Conservation (phyloP, 768 basidiomycete species). For the Mycena galericulata region DNA sequence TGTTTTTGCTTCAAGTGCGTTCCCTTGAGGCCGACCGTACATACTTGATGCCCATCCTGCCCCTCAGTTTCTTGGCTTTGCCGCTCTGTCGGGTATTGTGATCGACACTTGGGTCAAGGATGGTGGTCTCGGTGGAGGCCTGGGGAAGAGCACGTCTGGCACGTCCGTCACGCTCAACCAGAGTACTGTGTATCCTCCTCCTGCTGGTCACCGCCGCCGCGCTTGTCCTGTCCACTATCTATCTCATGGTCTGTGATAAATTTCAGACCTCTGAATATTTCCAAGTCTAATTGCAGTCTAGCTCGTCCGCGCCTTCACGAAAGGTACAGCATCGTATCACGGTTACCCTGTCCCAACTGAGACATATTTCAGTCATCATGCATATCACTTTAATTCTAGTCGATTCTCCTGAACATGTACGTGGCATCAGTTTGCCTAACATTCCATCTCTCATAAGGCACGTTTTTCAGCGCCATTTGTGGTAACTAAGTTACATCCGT, state of each 20-base stretch:
- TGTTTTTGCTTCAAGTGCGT: slow-evolving; percentile 78
- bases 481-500: slow-evolving; percentile 22
- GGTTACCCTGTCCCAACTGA: too few relatives aligned
- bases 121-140: slow-evolving; percentile 79
- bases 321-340: slow-evolving; percentile 27
- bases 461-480: slow-evolving; percentile 68
- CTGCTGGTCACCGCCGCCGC: slow-evolving; percentile 79
- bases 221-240: slow-evolving; percentile 71
- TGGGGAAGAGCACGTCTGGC: slow-evolving; percentile 68
- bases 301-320: slow-evolving; percentile 79
- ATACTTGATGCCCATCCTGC: neutral
- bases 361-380: slow-evolving; percentile 62
- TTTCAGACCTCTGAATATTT: too few relatives aligned
- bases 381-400: slow-evolving; percentile 78
- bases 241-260: slow-evolving; percentile 56
- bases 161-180: slow-evolving; percentile 73
- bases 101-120: slow-evolving; percentile 70
- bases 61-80: slow-evolving; percentile 73
- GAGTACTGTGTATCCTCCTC: slow-evolving; percentile 81
- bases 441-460: slow-evolving; percentile 1
- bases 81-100: slow-evolving; percentile 73
- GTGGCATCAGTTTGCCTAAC: slow-evolving; percentile 37
- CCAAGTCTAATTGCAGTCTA: too few relatives aligned
- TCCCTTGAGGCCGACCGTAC: neutral
- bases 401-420: slow-evolving; percentile 73